Evolutionary conservation across 768 basidiomycete species (phyloP), one percentile per base, ranked within the genome.

Genomic region (Leccinum sublutescens): DNA sequence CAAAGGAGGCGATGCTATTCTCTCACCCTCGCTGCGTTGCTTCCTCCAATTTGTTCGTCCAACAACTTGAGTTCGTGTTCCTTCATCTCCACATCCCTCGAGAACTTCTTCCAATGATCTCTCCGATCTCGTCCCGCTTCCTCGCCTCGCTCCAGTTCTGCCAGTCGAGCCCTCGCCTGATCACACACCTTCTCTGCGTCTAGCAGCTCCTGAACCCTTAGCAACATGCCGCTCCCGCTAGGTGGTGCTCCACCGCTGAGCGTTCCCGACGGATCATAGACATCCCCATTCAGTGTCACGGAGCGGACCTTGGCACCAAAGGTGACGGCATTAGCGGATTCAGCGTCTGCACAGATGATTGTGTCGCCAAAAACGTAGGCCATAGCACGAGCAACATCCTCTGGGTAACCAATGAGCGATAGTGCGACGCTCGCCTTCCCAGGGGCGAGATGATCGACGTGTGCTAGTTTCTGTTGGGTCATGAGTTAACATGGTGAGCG

Each of bases 201-300:
- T 27, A 89, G 73, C 43, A 98, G 75, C 68, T 93, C 87, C 69
- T 96, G 94, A 0, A 95, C 93, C 63, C 86, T 85, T 53, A 96
- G 75, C 17, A 98, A 78, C 3, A 88, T 78, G 2, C 91, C 89
- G 33, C 81, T 86, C 23, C 85, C 80, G 61, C 78, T 88, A 0
- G 95, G 92, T 0, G 93, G 87, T 1, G 93, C 84, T 1, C 97
- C 97, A 5, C 97, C 97, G 19, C 88, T 92, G 19, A 99, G 83
- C 0, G 91, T 95, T 7, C 96, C 96, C 8, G 90, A 89, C 2
- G 97, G 96, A 62, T 99, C 97, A 72, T 99, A 98, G 11, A 97
- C 85, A 68, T 98, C 97, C 2, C 97, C 97, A 2, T 93, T 88
- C 21, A 97, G 79, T 7, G 97, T 99, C 50, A 98, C 95, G 10